Conservation (phyloP, 1,139 yeast genomes). For the Maudiozyma humilis region DNA sequence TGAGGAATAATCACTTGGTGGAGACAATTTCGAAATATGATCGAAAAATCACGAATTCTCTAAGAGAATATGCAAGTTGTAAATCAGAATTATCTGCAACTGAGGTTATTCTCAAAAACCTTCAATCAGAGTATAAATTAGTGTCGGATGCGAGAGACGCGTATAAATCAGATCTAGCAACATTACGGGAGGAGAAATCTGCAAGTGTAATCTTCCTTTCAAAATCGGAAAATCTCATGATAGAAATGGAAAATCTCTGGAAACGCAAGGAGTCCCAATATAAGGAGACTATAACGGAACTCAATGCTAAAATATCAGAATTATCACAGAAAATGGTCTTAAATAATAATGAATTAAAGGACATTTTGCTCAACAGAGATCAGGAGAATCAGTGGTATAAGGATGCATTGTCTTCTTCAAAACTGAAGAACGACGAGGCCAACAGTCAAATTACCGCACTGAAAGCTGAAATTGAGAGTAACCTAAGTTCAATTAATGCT, state of each 20-base stretch:
- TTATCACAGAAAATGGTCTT: constrained; percentile 2
- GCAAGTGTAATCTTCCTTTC: constrained; percentile 53
- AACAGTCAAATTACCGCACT: constrained; percentile 18
- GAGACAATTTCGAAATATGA: constrained; percentile 48
- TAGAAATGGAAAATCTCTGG: constrained; percentile 52
- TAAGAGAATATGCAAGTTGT: constrained; percentile 45
- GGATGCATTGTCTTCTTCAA: constrained; percentile 47
- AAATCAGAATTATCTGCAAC: constrained; percentile 35
- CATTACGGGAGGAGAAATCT: constrained; percentile 50
- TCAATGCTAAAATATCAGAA: constrained; percentile 6
- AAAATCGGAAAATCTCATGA: constrained; percentile 52
- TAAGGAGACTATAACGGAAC: constrained; percentile 4
- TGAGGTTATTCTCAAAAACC: constrained; percentile 41
- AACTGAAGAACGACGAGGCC: constrained; percentile 36
- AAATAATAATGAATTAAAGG: constrained; percentile 4
- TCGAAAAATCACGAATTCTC: constrained; percentile 45
- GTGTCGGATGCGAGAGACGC: constrained; percentile 45
- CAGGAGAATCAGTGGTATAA: constrained; percentile 46
- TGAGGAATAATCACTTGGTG: constrained; percentile 44
- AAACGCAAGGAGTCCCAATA: constrained; percentile 38
- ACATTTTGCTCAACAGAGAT: not conserved
- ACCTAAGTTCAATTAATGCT: no score
- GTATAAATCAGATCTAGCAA: constrained; percentile 47
- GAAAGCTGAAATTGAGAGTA: no score
- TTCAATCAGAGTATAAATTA: constrained; percentile 49